These are phyloP conservation scores for Pseudogymnoascus sp. DNA, from an alignment of 2,329 filamentous ascomycete genomes.

Conservation along the genomic window DNA sequence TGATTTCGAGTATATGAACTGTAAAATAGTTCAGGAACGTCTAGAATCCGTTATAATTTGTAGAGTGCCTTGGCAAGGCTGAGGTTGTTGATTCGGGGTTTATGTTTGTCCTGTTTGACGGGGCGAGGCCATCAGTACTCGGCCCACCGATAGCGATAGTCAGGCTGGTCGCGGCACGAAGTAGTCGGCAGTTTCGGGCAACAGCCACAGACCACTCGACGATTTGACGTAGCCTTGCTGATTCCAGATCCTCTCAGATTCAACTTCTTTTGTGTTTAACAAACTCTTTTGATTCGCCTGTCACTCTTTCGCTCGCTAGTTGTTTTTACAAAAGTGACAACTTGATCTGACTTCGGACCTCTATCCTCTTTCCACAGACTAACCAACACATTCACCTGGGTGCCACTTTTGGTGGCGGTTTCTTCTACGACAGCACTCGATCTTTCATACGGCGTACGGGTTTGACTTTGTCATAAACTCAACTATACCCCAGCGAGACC, in stretches of 20 bases:
- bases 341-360: not conserved
- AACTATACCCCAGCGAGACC: not conserved
- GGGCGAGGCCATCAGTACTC: not conserved
- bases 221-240: slow-evolving; percentile 8
- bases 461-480: not conserved
- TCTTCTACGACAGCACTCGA: not conserved
- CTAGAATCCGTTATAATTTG: not conserved
- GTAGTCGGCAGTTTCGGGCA: slow-evolving; percentile 5
- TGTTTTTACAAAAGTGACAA: slow-evolving; percentile 4
- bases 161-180: not conserved
- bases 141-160: slow-evolving; percentile 3
- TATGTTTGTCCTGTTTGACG: not conserved
- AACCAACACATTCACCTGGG: not conserved
- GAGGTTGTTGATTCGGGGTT: not conserved
- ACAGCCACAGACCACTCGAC: slow-evolving; percentile 1
- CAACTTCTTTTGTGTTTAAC: not conserved
- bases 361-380: not conserved
- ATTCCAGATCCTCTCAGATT: not conserved
- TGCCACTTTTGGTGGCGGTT: slow-evolving; percentile 4
- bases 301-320: not conserved
- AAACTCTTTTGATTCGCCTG: not conserved
- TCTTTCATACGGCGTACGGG: not conserved
- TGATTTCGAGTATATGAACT: not conserved
- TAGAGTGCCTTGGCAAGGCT: not conserved
- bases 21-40: not conserved